phyloP scores from a whole-genome alignment of 805 yeast species.

The Metschnikowia shivogae region DNA sequence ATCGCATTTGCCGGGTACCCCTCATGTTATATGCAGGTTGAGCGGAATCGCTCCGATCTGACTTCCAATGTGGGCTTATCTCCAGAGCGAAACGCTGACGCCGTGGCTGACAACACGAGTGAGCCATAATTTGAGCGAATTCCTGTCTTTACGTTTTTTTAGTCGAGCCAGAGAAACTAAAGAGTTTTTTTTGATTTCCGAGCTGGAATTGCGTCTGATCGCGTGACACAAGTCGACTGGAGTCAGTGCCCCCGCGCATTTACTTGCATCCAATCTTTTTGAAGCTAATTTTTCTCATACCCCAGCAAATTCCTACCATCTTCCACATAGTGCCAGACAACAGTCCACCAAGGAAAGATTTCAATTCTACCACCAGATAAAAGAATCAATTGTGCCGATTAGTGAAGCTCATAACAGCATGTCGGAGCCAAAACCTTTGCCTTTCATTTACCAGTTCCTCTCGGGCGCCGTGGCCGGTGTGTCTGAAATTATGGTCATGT shows the following conservation, averaged over 20 bases:
- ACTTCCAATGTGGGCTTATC: constrained; percentile 1
- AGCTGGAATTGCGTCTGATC: neutral
- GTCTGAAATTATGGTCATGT: constrained; percentile 91
- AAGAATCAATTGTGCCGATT: too few species aligned
- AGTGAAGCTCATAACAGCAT: constrained; percentile 6
- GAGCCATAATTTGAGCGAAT: too few species aligned
- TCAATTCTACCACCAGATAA: neutral
- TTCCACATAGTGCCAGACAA: neutral
- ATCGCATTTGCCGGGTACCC: neutral
- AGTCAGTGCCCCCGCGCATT: constrained; percentile 1
- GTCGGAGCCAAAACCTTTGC: constrained; percentile 45
- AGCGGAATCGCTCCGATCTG: constrained; percentile 2
- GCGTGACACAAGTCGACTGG: neutral
- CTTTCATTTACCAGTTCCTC: constrained; percentile 85
- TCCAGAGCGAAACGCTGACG: neutral
- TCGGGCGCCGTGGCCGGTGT: constrained; percentile 96
- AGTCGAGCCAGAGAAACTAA: too few species aligned
- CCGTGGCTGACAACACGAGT: neutral
- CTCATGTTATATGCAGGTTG: constrained; percentile 1
- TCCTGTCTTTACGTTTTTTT: too few species aligned
- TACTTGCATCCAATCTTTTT: constrained; percentile 1
- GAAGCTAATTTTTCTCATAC: constrained; percentile 1
- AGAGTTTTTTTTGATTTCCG: too few species aligned
- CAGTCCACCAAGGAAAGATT: neutral
- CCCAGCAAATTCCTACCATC: constrained; percentile 1